These are phyloP conservation scores for Hanseniaspora singularis DNA, from an alignment of 805 yeast genomes.

Conservation along the genomic window DNA sequence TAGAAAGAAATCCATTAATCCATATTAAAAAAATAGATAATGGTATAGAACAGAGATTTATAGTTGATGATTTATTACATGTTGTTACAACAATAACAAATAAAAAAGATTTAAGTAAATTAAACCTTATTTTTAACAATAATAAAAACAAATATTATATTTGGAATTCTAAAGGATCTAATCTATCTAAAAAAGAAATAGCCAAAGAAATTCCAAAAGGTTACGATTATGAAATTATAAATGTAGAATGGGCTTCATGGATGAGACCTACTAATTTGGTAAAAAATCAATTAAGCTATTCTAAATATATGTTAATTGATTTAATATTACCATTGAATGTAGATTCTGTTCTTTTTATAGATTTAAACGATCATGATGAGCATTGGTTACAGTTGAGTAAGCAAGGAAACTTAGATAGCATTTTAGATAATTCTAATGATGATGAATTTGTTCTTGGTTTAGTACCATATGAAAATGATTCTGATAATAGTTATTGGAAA, in stretches of 20 bases:
- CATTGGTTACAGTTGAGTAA: conserved; percentile 21
- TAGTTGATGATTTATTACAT: background rate
- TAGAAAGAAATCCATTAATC: conserved; percentile 18
- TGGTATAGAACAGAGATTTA: background rate
- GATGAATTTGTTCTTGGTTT: background rate
- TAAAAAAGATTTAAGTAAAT: conserved; percentile 26
- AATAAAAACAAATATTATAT: conserved; percentile 30
- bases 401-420: background rate
- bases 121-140: conserved; percentile 84
- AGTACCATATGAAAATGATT: conserved; percentile 1
- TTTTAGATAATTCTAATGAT: background rate
- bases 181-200: background rate
- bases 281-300: conserved; percentile 77
- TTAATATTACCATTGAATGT: conserved; percentile 72
- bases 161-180: conserved; percentile 4
- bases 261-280: conserved; percentile 63
- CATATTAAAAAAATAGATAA: conserved; percentile 20
- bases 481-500: conserved; percentile 56
- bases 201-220: background rate
- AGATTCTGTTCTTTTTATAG: conserved; percentile 69
- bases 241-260: conserved; percentile 91
- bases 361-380: conserved; percentile 68
- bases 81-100: background rate
- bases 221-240: conserved; percentile 64
- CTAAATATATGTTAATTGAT: conserved; percentile 75